Base-by-base conservation (phyloP, 2,329 filamentous ascomycete genomes). In the Mycosphaerella sp. region DNA sequence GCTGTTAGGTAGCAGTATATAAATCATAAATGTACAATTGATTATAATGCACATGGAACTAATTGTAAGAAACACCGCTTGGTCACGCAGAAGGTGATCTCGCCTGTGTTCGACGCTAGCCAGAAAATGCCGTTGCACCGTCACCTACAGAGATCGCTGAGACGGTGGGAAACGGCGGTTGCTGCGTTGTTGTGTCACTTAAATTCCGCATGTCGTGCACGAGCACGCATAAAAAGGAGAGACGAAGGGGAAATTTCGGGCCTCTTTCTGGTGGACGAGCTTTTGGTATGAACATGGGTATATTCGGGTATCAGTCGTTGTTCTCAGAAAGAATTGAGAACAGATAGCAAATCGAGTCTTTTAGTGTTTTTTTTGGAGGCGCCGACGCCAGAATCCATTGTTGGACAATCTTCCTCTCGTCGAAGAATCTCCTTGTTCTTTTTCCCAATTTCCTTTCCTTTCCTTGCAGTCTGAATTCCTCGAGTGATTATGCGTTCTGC, bases 241-340 rank as follows among this genome's bases (percentile, higher is more conserved):
- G 8, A 38, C 6, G 34, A 38, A 49, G 47, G 47, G 38, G n/a
- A 41, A 49, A 49, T 14, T 42, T 49, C 47, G 47, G 47, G 31
- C 10, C 21, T 21, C 21, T 21, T 21, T 21, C 12, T 45, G 31
- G 40, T n/a, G 34, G 40, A 43, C 54, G 53, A 54, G 6, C 47
- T 45, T 55, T 41, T 23, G 52, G 41, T 52, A 55, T 55, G 46
- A 50, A 45, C 41, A 54, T 40, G 41, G 40, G 46, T 48, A 54
- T 54, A 45, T 45, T 45, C 43, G 55, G 55, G 55, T 58, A 58
- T 55, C 55, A 53, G 51, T 54, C 52, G 55, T 51, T 57, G 47
- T 51, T 53, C 45, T 48, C 45, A 34, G 34, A 38, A 38, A 38
- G 3, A n/a, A 4, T 38, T 38, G 34, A 38, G 34, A 38, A 38